These are phyloP conservation scores for Mitragyna speciosa DNA, from an alignment of 257 asterid species.

Conservation along the genomic window DNA sequence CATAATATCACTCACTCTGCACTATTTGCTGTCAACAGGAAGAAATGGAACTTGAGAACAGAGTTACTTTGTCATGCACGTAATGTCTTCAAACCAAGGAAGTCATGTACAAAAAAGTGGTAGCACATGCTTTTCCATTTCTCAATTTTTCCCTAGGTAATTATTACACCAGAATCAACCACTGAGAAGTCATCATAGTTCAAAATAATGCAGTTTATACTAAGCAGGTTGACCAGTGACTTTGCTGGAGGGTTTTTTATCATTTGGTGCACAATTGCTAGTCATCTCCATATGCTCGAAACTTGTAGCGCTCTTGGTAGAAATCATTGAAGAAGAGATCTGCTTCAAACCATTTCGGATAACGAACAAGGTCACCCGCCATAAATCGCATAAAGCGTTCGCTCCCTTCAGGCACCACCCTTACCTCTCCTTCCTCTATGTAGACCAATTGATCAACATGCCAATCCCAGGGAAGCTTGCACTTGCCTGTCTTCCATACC, in stretches of 20 bases:
- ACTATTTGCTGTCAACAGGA: background rate
- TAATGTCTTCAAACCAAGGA: background rate
- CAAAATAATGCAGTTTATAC: background rate
- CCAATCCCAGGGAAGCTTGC: slow-evolving; percentile 98
- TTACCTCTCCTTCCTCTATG: slow-evolving; percentile 94
- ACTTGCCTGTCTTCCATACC: slow-evolving; percentile 85
- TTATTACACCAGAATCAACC: background rate
- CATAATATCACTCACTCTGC: background rate
- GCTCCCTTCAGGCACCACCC: slow-evolving; percentile 94
- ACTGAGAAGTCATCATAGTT: background rate
- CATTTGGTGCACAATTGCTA: slow-evolving; percentile 20
- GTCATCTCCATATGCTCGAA: slow-evolving; percentile 89
- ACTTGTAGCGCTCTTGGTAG: slow-evolving; percentile 85
- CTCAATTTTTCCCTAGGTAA: background rate
- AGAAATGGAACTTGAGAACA: background rate
- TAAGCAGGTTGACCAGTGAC: background rate
- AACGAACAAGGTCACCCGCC: slow-evolving; percentile 89
- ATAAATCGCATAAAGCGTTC: slow-evolving; percentile 67
- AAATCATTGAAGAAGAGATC: slow-evolving; percentile 83
- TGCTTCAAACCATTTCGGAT: slow-evolving; percentile 98
- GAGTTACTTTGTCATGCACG: background rate
- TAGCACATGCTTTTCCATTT: background rate
- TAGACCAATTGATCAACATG: slow-evolving; percentile 92
- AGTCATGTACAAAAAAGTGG: background rate
- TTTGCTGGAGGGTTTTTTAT: background rate